Evolutionary conservation across 768 basidiomycete species (phyloP).

Genomic region (Psilocybe cubensis): DNA sequence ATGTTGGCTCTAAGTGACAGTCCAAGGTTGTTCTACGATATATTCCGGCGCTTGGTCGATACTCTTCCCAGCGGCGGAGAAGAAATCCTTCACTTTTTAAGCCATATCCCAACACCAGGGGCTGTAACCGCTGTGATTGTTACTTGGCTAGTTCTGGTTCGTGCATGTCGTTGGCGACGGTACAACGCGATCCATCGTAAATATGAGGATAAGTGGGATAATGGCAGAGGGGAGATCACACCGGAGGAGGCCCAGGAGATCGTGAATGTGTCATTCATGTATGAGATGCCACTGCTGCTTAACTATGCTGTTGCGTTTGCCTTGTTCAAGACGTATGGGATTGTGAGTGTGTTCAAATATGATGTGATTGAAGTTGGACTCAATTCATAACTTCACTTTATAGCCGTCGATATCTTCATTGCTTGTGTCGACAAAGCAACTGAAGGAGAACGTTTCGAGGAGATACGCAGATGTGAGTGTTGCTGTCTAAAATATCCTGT

Average conservation of each 20-base stretch:
- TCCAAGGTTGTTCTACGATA: too few relatives aligned
- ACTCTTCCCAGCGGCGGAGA: not conserved
- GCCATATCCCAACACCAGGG: not conserved
- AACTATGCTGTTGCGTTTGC: slow-evolving; percentile 48
- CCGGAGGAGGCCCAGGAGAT: slow-evolving; percentile 51
- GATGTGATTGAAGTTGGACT: not conserved
- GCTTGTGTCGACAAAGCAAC: slow-evolving; percentile 42
- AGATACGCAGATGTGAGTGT: slow-evolving; percentile 53
- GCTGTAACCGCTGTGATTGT: slow-evolving; percentile 14
- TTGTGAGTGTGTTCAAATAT: slow-evolving; percentile 14
- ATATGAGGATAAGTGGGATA: slow-evolving; percentile 35
- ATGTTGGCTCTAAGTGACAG: too few relatives aligned
- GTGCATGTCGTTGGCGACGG: slow-evolving; percentile 42
- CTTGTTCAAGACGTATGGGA: slow-evolving; percentile 52
- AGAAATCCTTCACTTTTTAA: not conserved
- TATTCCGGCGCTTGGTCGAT: not conserved
- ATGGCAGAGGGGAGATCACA: slow-evolving; percentile 34
- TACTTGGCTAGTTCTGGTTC: slow-evolving; percentile 34
- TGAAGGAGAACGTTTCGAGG: slow-evolving; percentile 40
- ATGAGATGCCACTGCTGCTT: slow-evolving; percentile 49
- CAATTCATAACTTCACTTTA: not conserved
- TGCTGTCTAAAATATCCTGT: not conserved
- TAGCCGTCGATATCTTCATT: slow-evolving; percentile 52
- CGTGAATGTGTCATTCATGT: slow-evolving; percentile 32
- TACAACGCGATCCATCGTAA: slow-evolving; percentile 45